A percentile compares a stretch with the other conserved stretches of the same genome.
Conservation (phyloP, 2,329 filamentous ascomycete genomes). For the Trichoderma atrobrunneum region DNA sequence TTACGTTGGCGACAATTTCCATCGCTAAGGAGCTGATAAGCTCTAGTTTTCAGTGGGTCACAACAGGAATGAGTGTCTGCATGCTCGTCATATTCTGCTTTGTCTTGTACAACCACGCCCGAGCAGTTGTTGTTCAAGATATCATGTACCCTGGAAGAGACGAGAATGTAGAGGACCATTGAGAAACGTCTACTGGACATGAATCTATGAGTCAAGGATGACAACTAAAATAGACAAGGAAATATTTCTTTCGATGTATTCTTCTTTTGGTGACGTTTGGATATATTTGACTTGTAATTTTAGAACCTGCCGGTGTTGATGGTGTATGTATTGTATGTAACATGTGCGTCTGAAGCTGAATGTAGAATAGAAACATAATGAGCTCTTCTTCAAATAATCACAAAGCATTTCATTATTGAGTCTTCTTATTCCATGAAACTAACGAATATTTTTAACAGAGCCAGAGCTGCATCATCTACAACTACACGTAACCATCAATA, state of each 20-base stretch:
- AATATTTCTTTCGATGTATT: neutral
- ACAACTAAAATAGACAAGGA: neutral
- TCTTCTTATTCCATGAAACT: no score
- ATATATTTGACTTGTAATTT: neutral
- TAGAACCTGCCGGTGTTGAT: neutral
- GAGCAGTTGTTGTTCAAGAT: constrained; percentile 49
- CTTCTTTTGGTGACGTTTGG: neutral
- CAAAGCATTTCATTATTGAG: neutral
- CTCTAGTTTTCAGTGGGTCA: constrained; percentile 45
- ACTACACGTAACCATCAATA: neutral
- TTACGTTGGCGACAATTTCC: constrained; percentile 54
- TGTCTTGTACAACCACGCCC: constrained; percentile 42
- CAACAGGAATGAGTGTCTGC: constrained; percentile 49
- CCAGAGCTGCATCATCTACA: neutral
- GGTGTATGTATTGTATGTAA: neutral
- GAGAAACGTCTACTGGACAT: neutral
- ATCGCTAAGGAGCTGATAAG: constrained; percentile 50
- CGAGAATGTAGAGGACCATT: constrained; percentile 49
- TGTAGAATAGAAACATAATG: neutral
- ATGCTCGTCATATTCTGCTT: constrained; percentile 42
- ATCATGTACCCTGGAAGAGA: constrained; percentile 56
- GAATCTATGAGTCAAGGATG: neutral
- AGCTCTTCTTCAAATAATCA: neutral
- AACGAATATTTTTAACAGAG: neutral
- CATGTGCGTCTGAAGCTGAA: neutral